Evolutionary conservation across 441 rosid genomes (phyloP).

Genomic region (Pelargonium myrrhifolium): DNA sequence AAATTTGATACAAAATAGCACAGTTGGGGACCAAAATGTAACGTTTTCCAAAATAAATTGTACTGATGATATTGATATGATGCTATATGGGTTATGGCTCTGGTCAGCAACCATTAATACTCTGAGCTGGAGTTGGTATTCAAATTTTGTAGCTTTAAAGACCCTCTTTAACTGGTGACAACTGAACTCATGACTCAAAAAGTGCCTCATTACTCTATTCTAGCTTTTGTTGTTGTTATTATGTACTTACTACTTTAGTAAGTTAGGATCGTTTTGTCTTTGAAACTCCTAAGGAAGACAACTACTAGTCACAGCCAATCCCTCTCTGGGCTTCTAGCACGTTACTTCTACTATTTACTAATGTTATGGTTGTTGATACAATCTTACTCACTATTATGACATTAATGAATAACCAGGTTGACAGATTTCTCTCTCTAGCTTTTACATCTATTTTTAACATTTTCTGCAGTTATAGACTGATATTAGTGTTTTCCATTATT

Average conservation of each 20-base stretch:
- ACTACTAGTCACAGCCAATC: not conserved
- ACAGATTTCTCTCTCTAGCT: not conserved
- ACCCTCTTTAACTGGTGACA: constrained; percentile 1
- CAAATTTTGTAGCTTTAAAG: not conserved
- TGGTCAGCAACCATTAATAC: constrained; percentile 1
- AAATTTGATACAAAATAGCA: not conserved
- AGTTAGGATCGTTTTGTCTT: not conserved
- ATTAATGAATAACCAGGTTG: not conserved
- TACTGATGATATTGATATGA: not conserved
- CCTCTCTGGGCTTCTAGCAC: not conserved
- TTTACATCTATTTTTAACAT: too few relatives aligned
- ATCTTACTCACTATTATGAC: not conserved
- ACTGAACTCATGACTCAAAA: not conserved
- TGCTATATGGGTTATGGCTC: not conserved
- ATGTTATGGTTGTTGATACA: not conserved
- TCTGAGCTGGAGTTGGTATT: constrained; percentile 1
- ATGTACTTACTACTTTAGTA: not conserved
- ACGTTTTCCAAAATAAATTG: not conserved
- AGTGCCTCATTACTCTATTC: not conserved
- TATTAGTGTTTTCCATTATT: not conserved
- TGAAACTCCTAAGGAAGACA: not conserved
- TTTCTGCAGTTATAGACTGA: not conserved
- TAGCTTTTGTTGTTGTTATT: not conserved
- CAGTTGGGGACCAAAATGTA: not conserved
- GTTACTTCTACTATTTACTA: not conserved